These are phyloP conservation scores for Dicorynia guianensis DNA, from an alignment of 306 rosid genomes.

Conservation along the genomic window DNA sequence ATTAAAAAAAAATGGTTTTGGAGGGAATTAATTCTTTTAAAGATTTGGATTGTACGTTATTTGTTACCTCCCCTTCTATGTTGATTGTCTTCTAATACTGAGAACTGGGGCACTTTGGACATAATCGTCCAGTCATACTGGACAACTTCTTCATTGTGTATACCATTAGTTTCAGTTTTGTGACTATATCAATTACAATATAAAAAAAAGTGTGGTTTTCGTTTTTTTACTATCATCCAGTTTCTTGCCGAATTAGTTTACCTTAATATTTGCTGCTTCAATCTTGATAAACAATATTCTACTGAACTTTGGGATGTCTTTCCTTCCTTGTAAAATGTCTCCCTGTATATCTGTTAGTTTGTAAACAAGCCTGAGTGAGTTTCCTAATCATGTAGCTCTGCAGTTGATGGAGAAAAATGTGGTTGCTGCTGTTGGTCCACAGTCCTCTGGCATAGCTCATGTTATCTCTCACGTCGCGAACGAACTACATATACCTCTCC, in stretches of 20 bases:
- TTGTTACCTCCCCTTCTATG: constrained; percentile 7
- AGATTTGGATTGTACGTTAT: constrained; percentile 6
- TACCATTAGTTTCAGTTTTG: constrained; percentile 8
- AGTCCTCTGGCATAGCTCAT: constrained; percentile 93
- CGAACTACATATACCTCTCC: constrained; percentile 90
- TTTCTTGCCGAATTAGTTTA: neutral
- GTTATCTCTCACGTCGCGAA: constrained; percentile 82
- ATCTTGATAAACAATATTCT: constrained; percentile 23
- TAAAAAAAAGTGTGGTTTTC: neutral
- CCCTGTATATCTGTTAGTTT: constrained; percentile 10
- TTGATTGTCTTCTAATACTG: constrained; percentile 6
- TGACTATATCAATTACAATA: constrained; percentile 23
- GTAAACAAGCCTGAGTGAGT: constrained; percentile 33
- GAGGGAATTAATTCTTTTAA: constrained; percentile 25
- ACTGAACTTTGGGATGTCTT: neutral
- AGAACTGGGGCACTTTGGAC: constrained; percentile 5
- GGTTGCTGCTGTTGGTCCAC: constrained; percentile 86
- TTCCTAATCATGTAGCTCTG: constrained; percentile 72
- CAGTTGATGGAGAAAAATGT: constrained; percentile 83
- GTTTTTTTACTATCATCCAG: constrained; percentile 19
- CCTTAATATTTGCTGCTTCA: neutral
- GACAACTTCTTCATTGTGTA: constrained; percentile 1
- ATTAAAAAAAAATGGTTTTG: neutral
- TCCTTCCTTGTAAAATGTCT: constrained; percentile 25
- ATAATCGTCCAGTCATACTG: constrained; percentile 5